Conservation (phyloP, 2,329 filamentous ascomycete genomes). For the Amphichorda felina region DNA sequence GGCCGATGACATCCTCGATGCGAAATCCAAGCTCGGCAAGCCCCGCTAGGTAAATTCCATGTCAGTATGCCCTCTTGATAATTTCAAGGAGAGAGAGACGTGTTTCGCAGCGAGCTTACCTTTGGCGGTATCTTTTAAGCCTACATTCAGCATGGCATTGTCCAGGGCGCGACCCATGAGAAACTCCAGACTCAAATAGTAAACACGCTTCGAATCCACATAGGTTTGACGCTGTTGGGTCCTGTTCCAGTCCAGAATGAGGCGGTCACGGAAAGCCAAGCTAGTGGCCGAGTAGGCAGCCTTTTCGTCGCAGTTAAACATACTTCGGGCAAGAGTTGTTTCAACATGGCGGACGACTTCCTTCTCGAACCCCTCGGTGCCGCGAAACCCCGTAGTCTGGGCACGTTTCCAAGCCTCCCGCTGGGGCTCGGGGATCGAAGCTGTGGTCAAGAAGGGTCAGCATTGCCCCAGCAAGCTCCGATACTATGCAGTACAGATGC, state of each 20-base stretch:
- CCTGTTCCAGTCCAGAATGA: conserved; percentile 95
- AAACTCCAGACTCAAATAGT: conserved; percentile 96
- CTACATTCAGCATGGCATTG: conserved; percentile 97
- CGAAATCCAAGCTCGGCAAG: conserved; percentile 86
- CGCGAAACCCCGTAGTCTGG: conserved; percentile 56
- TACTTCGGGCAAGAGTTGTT: conserved; percentile 85
- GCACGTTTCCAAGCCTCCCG: conserved; percentile 65
- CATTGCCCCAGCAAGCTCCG: no score
- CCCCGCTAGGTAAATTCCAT: conserved; percentile 46
- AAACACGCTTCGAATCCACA: conserved; percentile 82
- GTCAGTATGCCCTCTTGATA: no score
- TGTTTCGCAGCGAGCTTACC: no score
- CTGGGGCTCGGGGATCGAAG: conserved; percentile 77
- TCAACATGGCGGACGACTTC: conserved; percentile 92
- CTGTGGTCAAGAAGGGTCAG: conserved; percentile 19
- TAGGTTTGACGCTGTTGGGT: conserved; percentile 95
- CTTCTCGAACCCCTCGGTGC: conserved; percentile 72
- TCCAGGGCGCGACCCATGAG: conserved; percentile 93
- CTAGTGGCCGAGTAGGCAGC: conserved; percentile 88
- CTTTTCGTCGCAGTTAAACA: conserved; percentile 96
- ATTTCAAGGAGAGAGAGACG: no score
- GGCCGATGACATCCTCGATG: conserved; percentile 87
- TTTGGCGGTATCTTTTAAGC: conserved; percentile 72
- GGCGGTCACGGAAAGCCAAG: conserved; percentile 81
- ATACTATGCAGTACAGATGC: no score